Conservation (phyloP, 345 rosid genomes). For the Hevea brasiliensis region DNA sequence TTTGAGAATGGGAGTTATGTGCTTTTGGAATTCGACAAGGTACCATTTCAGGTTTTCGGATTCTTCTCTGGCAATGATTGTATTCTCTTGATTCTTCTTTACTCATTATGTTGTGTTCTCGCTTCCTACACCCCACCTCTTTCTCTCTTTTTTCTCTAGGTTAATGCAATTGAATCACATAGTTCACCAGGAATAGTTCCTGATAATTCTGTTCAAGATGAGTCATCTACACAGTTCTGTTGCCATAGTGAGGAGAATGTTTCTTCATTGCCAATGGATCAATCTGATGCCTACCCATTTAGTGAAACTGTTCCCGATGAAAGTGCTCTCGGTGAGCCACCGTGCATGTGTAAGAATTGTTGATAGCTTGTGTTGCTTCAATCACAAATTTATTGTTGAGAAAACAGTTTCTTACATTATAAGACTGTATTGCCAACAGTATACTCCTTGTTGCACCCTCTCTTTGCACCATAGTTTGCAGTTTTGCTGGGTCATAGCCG, state of each 20-base stretch:
- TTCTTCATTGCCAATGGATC: slow-evolving; percentile 19
- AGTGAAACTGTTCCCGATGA: slow-evolving; percentile 19
- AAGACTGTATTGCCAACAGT: not conserved
- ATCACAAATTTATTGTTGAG: not conserved
- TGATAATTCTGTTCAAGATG: slow-evolving; percentile 31
- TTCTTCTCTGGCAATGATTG: not conserved
- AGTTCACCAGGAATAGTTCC: slow-evolving; percentile 17
- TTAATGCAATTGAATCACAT: slow-evolving; percentile 24
- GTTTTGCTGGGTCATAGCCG: not conserved
- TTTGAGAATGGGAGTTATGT: slow-evolving; percentile 74
- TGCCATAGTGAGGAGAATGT: slow-evolving; percentile 11
- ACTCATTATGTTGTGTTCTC: not conserved
- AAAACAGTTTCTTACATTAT: too few relatives aligned
- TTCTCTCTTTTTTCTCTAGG: slow-evolving; percentile 17
- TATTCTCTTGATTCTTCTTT: not conserved
- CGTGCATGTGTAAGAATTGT: not conserved
- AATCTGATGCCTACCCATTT: slow-evolving; percentile 21
- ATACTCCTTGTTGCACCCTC: not conserved
- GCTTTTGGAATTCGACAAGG: slow-evolving; percentile 49
- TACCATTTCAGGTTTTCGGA: slow-evolving; percentile 2
- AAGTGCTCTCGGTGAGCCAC: slow-evolving; percentile 32
- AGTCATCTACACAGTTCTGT: slow-evolving; percentile 20
- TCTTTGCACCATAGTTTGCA: not conserved
- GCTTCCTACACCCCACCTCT: not conserved
- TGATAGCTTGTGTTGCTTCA: not conserved